A percentile compares a stretch with the other conserved stretches of the same genome.
Evolutionary conservation across 345 rosid species (phyloP).

Genomic region (Corchorus capsularis): DNA sequence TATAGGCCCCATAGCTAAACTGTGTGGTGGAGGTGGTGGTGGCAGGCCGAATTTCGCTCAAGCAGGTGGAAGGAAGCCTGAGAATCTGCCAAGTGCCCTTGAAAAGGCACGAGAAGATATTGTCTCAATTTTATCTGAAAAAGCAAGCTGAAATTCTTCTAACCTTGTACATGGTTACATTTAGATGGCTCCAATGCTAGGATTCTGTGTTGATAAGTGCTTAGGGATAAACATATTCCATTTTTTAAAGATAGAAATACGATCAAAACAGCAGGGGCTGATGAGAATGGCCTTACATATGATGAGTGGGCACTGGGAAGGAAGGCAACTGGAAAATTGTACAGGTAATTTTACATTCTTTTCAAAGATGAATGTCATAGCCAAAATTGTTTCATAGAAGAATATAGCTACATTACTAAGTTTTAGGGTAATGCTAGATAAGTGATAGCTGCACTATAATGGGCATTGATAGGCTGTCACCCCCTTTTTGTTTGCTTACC

Average conservation of each 20-base stretch:
- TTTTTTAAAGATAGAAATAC: not conserved
- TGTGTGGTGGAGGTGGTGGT: constrained; percentile 96
- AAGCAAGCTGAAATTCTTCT: constrained; percentile 39
- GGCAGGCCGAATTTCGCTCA: constrained; percentile 95
- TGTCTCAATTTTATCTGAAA: constrained; percentile 51
- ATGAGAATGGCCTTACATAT: not conserved
- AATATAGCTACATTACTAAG: not conserved
- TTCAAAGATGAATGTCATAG: constrained; percentile 45
- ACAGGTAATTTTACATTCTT: constrained; percentile 10
- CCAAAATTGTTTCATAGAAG: constrained; percentile 2
- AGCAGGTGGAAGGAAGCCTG: constrained; percentile 92
- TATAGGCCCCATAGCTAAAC: constrained; percentile 53
- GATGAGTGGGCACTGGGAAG: not conserved
- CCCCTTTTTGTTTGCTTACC: not conserved
- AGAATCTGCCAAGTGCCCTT: constrained; percentile 63
- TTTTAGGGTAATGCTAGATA: constrained; percentile 1
- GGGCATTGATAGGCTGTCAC: not conserved
- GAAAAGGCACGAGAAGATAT: constrained; percentile 77
- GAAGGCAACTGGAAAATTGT: not conserved
- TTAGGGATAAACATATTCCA: not conserved
- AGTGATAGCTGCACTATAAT: not conserved
- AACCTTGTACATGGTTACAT: not conserved
- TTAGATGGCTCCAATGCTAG: not conserved
- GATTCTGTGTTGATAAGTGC: not conserved
- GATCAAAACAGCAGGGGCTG: not conserved